Percentiles rank a stretch among this genome's conserved stretches.
Conservation (phyloP, 2,329 filamentous ascomycete species). For the Fusarium bulbicola region DNA sequence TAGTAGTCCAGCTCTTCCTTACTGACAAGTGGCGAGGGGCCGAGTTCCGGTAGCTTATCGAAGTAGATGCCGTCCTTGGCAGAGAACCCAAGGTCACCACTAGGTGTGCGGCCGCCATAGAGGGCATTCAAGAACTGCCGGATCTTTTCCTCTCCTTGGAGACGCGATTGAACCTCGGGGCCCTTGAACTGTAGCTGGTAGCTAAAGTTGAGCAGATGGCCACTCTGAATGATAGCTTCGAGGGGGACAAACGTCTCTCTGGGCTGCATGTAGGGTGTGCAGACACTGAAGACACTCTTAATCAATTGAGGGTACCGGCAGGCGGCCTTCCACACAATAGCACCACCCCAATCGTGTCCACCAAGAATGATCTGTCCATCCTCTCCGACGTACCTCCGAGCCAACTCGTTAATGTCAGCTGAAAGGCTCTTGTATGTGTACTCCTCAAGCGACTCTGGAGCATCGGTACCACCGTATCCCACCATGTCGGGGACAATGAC, state of each 20-base stretch:
- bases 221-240: slow-evolving; percentile 65
- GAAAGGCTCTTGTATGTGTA: slow-evolving; percentile 79
- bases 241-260: slow-evolving; percentile 61
- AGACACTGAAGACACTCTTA: slow-evolving; percentile 79
- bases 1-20: slow-evolving; percentile 82
- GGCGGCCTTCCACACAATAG: slow-evolving; percentile 77
- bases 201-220: slow-evolving; percentile 71
- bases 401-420: slow-evolving; percentile 79
- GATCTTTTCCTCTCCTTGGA: slow-evolving; percentile 69
- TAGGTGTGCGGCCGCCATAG: slow-evolving; percentile 71
- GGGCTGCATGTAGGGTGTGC: slow-evolving; percentile 76
- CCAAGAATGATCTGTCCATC: slow-evolving; percentile 76
- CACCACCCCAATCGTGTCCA: slow-evolving; percentile 93
- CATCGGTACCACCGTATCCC: slow-evolving; percentile 82
- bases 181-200: slow-evolving; percentile 87
- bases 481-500: slow-evolving; percentile 88
- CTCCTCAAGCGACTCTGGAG: slow-evolving; percentile 66
- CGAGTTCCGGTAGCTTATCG: slow-evolving; percentile 67
- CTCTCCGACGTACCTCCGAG: slow-evolving; percentile 59
- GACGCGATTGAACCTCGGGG: slow-evolving; percentile 68
- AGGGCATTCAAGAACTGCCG: slow-evolving; percentile 75
- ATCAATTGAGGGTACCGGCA: slow-evolving; percentile 79
- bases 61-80: slow-evolving; percentile 70
- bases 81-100: slow-evolving; percentile 66
- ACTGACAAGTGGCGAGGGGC: slow-evolving; percentile 66